phyloP scores from a whole-genome alignment of 225 moss, liverwort and hornwort genomes.

The Asterella californica region DNA sequence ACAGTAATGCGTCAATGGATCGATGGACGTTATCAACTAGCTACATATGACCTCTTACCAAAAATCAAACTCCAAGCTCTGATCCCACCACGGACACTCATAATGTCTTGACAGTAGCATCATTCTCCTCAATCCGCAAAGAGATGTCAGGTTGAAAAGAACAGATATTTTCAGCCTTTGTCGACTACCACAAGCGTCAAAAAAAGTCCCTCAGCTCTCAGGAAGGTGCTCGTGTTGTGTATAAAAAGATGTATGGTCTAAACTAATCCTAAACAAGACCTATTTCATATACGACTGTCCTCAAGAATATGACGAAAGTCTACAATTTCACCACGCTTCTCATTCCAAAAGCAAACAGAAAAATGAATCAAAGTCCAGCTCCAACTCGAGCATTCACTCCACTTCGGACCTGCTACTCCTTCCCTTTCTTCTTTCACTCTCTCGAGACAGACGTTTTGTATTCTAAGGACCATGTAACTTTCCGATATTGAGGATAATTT shows the following conservation, averaged over 20 bases:
- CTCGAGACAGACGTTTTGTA: background rate
- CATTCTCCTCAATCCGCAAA: background rate
- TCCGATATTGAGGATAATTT: too few species aligned
- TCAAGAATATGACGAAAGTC: background rate
- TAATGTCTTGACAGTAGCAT: background rate
- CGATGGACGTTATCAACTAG: too few species aligned
- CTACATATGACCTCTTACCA: background rate
- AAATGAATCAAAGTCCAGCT: background rate
- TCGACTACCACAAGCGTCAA: background rate
- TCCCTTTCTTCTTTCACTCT: background rate
- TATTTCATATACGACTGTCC: background rate
- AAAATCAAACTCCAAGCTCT: conserved; percentile 4
- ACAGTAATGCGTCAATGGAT: too few species aligned
- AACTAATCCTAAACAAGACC: background rate
- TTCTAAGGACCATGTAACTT: too few species aligned
- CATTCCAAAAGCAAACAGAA: background rate
- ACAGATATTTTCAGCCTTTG: too few species aligned
- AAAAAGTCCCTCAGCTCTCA: background rate
- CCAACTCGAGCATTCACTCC: background rate
- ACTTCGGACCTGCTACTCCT: background rate
- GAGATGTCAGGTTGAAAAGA: background rate
- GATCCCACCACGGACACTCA: background rate
- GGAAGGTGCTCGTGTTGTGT: background rate
- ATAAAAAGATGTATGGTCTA: background rate
- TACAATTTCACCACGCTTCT: background rate